These are phyloP conservation scores for Moesziomyces globuligerus DNA, from an alignment of 1,284 basidiomycete species.

Conservation along the genomic window DNA sequence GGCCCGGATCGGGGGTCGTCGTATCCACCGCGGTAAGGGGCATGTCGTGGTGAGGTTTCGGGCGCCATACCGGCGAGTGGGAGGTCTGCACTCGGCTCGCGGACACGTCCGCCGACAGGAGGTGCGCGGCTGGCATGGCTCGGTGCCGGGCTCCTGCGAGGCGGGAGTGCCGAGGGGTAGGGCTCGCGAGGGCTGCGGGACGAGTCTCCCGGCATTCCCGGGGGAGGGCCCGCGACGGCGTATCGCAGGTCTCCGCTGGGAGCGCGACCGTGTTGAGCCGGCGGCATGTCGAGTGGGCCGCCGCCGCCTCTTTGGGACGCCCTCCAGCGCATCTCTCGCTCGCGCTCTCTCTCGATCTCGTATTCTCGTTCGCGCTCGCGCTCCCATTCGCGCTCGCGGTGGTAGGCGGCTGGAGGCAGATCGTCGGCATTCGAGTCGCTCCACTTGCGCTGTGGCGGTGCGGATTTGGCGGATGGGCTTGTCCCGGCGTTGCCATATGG, in stretches of 20 bases:
- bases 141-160: slow-evolving; percentile 31
- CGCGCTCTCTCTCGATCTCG: slow-evolving; percentile 42
- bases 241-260: slow-evolving; percentile 40
- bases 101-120: slow-evolving; percentile 12
- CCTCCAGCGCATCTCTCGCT: slow-evolving; percentile 48
- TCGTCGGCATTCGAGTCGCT: slow-evolving; percentile 51
- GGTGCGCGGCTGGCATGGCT: slow-evolving; percentile 16
- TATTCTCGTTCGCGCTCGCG: slow-evolving; percentile 45
- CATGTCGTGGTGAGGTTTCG: slow-evolving; percentile 33
- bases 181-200: slow-evolving; percentile 34
- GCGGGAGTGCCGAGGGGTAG: slow-evolving; percentile 22
- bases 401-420: slow-evolving; percentile 27
- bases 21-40: slow-evolving; percentile 29
- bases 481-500: slow-evolving; percentile 21
- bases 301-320: slow-evolving; percentile 28
- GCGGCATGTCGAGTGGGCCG: slow-evolving; percentile 22
- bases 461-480: slow-evolving; percentile 39
- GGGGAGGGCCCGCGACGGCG: slow-evolving; percentile 16
- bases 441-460: slow-evolving; percentile 52
- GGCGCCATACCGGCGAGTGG: slow-evolving; percentile 32
- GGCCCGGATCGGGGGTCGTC: slow-evolving; percentile 38
- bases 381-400: slow-evolving; percentile 44
- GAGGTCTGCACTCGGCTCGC: slow-evolving; percentile 39
- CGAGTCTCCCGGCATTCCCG: slow-evolving; percentile 23
- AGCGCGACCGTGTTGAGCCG: slow-evolving; percentile 15